phyloP scores from a whole-genome alignment of 495 filamentous ascomycete genomes.

The Podospora australis region DNA sequence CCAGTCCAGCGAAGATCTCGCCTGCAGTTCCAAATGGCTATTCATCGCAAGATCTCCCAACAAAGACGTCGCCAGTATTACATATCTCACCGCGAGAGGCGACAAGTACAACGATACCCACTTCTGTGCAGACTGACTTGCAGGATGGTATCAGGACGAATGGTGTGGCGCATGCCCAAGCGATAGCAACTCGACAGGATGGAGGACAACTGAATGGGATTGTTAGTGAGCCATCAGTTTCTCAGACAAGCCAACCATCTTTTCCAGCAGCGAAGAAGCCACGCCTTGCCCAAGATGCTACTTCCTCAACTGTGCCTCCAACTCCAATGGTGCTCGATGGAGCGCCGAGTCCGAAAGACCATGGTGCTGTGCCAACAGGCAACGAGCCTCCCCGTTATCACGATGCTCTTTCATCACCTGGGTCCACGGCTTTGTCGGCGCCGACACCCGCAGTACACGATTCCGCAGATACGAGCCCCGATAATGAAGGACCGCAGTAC shows the following conservation, averaged over 20 bases:
- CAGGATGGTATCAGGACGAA: neutral
- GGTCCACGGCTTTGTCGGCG: conserved; percentile 37
- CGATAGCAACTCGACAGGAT: neutral
- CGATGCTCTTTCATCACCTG: conserved; percentile 38
- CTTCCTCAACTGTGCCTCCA: neutral
- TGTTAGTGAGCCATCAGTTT: neutral
- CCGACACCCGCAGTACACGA: conserved; percentile 36
- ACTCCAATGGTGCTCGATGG: conserved; percentile 6
- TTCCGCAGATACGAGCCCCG: conserved; percentile 48
- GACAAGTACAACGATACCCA: no score
- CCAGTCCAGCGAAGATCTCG: neutral
- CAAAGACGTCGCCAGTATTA: neutral
- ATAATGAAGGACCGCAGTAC: conserved; percentile 43
- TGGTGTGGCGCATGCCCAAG: neutral
- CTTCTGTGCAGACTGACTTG: neutral
- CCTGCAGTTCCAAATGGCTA: neutral
- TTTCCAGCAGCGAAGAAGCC: neutral
- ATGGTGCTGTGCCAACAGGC: conserved; percentile 1
- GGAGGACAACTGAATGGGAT: neutral
- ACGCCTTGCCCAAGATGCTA: neutral
- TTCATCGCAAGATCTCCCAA: neutral
- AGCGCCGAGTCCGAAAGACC: conserved; percentile 2
- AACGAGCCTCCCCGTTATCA: conserved; percentile 18
- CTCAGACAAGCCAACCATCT: neutral
- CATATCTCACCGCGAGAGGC: neutral